Conservation (phyloP, 345 rosid genomes). For the Eucalyptus erythrocorys region DNA sequence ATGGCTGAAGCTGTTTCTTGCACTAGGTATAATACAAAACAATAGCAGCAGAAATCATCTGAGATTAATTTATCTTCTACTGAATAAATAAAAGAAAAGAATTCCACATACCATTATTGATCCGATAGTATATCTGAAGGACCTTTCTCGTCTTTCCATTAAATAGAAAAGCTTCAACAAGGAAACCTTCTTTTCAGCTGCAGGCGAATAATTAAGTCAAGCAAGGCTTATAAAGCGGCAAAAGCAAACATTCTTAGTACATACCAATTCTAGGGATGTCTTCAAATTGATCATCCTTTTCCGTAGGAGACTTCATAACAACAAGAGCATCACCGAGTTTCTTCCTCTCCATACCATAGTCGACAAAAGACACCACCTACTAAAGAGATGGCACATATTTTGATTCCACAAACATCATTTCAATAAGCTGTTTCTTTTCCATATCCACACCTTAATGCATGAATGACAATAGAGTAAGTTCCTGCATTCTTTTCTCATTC, state of each 20-base stretch:
- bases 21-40: neutral
- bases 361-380: conserved; percentile 53
- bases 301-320: conserved; percentile 27
- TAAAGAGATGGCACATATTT: conserved; percentile 4
- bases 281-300: conserved; percentile 14
- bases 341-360: conserved; percentile 15
- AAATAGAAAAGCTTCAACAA: conserved; percentile 34
- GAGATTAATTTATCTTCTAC: neutral
- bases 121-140: conserved; percentile 43
- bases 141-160: conserved; percentile 56
- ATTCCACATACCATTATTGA: conserved; percentile 35
- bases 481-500: neutral
- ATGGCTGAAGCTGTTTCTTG: neutral
- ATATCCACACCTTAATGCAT: neutral
- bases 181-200: conserved; percentile 34
- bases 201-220: neutral
- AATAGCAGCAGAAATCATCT: neutral
- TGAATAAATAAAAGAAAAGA: neutral
- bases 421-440: neutral
- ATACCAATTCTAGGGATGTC: conserved; percentile 19
- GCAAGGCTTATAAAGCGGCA: neutral
- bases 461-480: neutral
- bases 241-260: neutral
- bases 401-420: neutral
- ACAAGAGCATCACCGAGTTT: conserved; percentile 28